Base-by-base conservation (phyloP, 1,284 basidiomycete species). In the Leccinum angustisporum region DNA sequence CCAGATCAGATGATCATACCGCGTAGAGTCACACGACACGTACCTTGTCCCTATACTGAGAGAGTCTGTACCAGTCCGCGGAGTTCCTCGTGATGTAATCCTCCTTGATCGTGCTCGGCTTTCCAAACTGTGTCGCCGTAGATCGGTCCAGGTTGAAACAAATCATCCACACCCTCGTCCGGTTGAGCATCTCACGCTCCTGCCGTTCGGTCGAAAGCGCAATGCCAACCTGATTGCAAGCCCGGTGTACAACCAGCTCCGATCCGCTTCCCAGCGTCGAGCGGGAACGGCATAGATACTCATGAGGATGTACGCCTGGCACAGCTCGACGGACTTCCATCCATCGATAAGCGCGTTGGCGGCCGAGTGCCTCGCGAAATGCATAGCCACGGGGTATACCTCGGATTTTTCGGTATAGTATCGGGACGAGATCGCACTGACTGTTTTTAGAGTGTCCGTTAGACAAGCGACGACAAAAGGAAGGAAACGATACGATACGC, bases 121-220 rank as follows among this genome's bases (percentile, higher is more conserved):
- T 94, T 21, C 93, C 92, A 71, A 93, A 92, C 74, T 95, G 93
- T 16, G 91, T 92, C 11, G 91, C 86, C 3, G 87, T 90, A 34
- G 88, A 92, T 18, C 90, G 84, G 74, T 95, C 93, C 58, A 94
- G 69, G 71, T 92, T 92, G 77, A 90, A 94, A 74, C 92, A 94
- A 61, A 91, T 88, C 81, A 94, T 85, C 93, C 92, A 95, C 21
- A 91, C 86, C 16, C 93, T 80, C 48, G 85, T 86, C 61, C 88
- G 85, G 73, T 95, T 95, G 68, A 95, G 74, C 52, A 91, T 81
- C 76, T 95, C 93, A 16, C 92, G 82, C 71, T 91, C 90, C 65
- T 91, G 85, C 54, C 77, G 81, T 72, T 91, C 88, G 30, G 79
- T 83, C 4, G 3, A 48, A 51, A 36, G 13, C 6, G 11, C 14